These are phyloP conservation scores for Mimosa pudica DNA, from an alignment of 306 rosid genomes.

Conservation along the genomic window DNA sequence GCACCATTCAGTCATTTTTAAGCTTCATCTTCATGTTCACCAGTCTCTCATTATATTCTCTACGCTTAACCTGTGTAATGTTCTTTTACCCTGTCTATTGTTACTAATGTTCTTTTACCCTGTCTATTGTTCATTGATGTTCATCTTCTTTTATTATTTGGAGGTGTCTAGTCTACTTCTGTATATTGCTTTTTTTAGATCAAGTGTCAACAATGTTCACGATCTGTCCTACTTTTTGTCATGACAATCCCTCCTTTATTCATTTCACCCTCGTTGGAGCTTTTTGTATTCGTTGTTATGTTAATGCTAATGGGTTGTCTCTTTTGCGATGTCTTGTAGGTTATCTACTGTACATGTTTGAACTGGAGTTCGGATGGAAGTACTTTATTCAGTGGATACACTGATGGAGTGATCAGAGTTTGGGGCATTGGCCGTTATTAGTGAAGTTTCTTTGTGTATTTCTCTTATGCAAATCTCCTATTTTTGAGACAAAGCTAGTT, in stretches of 20 bases:
- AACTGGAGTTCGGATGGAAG: constrained; percentile 96
- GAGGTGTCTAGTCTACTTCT: background rate
- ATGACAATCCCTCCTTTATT: background rate
- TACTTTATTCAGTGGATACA: constrained; percentile 95
- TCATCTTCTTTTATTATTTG: background rate
- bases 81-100: background rate
- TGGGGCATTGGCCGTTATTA: constrained; percentile 89
- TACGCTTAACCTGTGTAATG: background rate
- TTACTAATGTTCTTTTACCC: background rate
- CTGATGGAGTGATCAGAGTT: constrained; percentile 91
- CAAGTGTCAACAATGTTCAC: background rate
- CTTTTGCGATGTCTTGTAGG: constrained; percentile 42
- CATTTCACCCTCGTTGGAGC: background rate
- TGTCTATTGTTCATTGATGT: background rate
- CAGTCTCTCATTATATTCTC: background rate
- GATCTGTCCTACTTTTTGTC: no score
- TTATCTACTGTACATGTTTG: constrained; percentile 85
- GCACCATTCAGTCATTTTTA: background rate
- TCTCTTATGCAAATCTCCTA: constrained; percentile 18
- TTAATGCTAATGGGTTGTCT: background rate
- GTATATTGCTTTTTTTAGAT: background rate
- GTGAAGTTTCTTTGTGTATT: constrained; percentile 26
- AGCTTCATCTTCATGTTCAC: background rate
- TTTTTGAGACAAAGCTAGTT: constrained; percentile 48
- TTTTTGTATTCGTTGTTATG: background rate